Conservation (phyloP, 805 yeast species). For the Candida nanaspora region DNA sequence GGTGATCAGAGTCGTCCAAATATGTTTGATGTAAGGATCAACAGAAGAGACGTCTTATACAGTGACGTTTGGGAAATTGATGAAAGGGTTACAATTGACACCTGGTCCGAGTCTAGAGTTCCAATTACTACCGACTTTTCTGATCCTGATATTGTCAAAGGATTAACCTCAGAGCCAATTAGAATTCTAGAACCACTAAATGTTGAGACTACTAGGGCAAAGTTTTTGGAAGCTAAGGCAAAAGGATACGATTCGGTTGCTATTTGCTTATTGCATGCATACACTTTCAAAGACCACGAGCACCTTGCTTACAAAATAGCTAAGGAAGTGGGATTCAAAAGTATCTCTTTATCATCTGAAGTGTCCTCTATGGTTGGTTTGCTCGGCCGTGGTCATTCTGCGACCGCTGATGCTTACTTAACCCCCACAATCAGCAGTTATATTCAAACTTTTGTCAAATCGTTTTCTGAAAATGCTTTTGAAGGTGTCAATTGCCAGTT, state of each 20-base stretch:
- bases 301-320: conserved; percentile 24
- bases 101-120: conserved; percentile 6
- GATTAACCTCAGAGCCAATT: conserved; percentile 30
- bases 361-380: conserved; percentile 26
- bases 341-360: conserved; percentile 23
- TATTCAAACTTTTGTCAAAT: conserved; percentile 24
- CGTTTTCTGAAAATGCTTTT: conserved; percentile 20
- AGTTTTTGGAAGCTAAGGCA: conserved; percentile 13
- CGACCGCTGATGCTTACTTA: conserved; percentile 31
- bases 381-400: conserved; percentile 29
- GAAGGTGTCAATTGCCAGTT: conserved; percentile 35
- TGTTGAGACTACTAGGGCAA: conserved; percentile 5
- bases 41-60: conserved; percentile 1
- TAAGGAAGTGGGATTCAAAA: conserved; percentile 31
- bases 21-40: not conserved
- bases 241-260: conserved; percentile 22
- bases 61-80: conserved; percentile 1
- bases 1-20: conserved; percentile 16
- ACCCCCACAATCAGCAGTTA: conserved; percentile 29
- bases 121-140: conserved; percentile 1
- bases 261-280: conserved; percentile 27
- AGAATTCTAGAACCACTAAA: conserved; percentile 27
- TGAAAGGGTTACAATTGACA: conserved; percentile 7
- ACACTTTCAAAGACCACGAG: conserved; percentile 29
- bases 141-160: conserved; percentile 16